Evolutionary conservation across 805 yeast species (phyloP).

Genomic region (Cyberlindnera mycetangii): DNA sequence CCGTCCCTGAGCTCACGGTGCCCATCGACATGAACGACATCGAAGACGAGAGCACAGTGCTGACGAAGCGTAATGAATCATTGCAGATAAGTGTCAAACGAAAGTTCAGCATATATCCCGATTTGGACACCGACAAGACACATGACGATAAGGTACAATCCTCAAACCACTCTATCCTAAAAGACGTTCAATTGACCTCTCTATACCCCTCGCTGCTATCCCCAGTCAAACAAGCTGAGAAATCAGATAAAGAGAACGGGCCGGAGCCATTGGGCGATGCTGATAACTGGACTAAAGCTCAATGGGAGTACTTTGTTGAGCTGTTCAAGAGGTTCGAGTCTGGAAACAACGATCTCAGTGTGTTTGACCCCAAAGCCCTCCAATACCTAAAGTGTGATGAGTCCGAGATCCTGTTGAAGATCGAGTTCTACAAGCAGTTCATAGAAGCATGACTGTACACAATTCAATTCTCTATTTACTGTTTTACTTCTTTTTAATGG

Average conservation of each 20-base stretch:
- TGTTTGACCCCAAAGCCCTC: conserved; percentile 16
- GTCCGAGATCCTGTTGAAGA: conserved; percentile 21
- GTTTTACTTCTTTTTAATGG: no score
- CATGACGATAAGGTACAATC: neutral
- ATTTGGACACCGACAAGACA: neutral
- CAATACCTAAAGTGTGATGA: conserved; percentile 21
- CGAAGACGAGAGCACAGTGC: conserved; percentile 4
- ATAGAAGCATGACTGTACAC: no score
- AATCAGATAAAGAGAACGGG: neutral
- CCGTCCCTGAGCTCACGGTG: conserved; percentile 25
- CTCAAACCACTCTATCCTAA: neutral
- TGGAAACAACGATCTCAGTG: conserved; percentile 8
- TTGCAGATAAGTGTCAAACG: neutral
- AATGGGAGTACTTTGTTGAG: conserved; percentile 23
- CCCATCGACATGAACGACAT: conserved; percentile 8
- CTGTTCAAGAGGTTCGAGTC: conserved; percentile 9
- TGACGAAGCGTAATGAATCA: neutral
- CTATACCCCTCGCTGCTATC: conserved; percentile 4
- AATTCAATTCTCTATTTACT: no score
- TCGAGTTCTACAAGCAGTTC: conserved; percentile 17
- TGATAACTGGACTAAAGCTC: conserved; percentile 13
- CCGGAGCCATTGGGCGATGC: conserved; percentile 10
- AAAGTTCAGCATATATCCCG: conserved; percentile 9
- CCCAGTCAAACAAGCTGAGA: neutral
- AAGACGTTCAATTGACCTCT: conserved; percentile 1